Evolutionary conservation across 805 yeast genomes (phyloP).

Genomic region (Cyberlindnera bimundalis): DNA sequence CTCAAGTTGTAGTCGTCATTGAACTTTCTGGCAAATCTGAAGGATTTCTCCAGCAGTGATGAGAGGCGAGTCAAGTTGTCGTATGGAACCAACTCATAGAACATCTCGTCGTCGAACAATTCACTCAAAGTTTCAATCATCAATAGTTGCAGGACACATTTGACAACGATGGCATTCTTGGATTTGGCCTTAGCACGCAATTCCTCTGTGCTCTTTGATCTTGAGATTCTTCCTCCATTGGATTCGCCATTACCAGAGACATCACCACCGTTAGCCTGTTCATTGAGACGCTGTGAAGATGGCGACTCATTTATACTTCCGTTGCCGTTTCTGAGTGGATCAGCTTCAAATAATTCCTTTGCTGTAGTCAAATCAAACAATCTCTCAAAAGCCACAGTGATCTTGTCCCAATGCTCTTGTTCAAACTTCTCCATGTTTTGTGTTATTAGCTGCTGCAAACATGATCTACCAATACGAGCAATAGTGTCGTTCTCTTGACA

Average conservation of each 20-base stretch:
- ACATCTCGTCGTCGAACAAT: conserved; percentile 64
- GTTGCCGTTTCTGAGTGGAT: conserved; percentile 37
- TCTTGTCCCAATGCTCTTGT: conserved; percentile 68
- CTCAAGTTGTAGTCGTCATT: conserved; percentile 87
- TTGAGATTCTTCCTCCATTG: conserved; percentile 4
- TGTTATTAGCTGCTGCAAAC: conserved; percentile 75
- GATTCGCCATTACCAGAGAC: conserved; percentile 18
- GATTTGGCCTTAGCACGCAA: conserved; percentile 45
- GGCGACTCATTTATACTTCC: not conserved
- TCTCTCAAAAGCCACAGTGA: conserved; percentile 60
- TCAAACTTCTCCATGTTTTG: conserved; percentile 67
- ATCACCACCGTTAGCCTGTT: conserved; percentile 14
- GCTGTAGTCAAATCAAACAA: conserved; percentile 86
- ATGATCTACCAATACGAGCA: conserved; percentile 89
- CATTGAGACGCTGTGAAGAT: conserved; percentile 5
- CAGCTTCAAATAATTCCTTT: conserved; percentile 64
- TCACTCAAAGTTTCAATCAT: conserved; percentile 86
- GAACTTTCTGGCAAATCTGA: conserved; percentile 79
- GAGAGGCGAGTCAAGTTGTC: conserved; percentile 58
- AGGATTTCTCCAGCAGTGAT: conserved; percentile 59
- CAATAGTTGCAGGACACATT: conserved; percentile 85
- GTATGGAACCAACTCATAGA: conserved; percentile 69
- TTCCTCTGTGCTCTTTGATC: conserved; percentile 34
- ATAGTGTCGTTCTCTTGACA: conserved; percentile 97
- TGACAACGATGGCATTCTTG: conserved; percentile 78